These are phyloP conservation scores for Poronia punctata DNA, from an alignment of 495 filamentous ascomycete species.

Conservation along the genomic window DNA sequence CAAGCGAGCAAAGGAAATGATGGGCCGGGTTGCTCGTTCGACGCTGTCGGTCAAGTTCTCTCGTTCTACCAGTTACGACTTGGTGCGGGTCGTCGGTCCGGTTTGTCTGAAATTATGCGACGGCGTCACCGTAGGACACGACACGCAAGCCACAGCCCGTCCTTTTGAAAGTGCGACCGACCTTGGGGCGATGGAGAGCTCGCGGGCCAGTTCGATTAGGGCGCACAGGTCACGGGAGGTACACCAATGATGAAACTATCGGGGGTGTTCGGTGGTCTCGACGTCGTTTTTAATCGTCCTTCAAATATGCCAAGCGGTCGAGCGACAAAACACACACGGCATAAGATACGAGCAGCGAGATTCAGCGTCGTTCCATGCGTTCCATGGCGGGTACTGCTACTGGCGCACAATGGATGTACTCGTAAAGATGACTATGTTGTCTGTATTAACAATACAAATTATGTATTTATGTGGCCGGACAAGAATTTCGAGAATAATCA, in stretches of 20 bases:
- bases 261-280: too few species aligned
- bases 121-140: constrained; percentile 6
- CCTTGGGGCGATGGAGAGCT: not conserved
- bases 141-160: not conserved
- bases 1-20: not conserved
- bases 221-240: too few species aligned
- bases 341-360: too few species aligned
- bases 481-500: too few species aligned
- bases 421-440: constrained; percentile 3
- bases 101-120: not conserved
- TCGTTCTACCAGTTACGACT: not conserved
- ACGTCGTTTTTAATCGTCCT: too few species aligned
- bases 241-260: too few species aligned
- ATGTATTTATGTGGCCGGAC: constrained; percentile 1
- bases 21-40: not conserved
- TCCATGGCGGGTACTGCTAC: constrained; percentile 7
- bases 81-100: not conserved
- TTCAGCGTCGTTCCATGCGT: constrained; percentile 14
- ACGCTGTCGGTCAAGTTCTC: not conserved
- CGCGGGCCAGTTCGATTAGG: too few species aligned
- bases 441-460: constrained; percentile 14
- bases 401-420: constrained; percentile 3
- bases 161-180: not conserved
- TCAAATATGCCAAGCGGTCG: too few species aligned
- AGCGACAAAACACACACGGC: too few species aligned